Base-by-base conservation (phyloP, 2,329 filamentous ascomycete species). In the Neoscytalidium dimidiatum region DNA sequence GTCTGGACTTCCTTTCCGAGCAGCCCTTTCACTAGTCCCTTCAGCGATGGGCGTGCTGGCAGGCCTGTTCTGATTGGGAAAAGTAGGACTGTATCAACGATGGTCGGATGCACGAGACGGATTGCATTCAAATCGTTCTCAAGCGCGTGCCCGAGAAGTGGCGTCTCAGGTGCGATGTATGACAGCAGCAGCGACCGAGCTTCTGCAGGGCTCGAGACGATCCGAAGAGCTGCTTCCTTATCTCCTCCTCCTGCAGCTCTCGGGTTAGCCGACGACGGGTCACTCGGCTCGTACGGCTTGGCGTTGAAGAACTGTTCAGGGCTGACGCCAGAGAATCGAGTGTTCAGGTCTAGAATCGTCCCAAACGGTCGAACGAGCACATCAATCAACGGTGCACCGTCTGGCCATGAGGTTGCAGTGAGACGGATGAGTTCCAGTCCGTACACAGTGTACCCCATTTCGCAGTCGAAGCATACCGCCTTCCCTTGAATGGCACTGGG, bases 371-470 rank as follows among this genome's bases (percentile, higher is more conserved):
- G 86, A 7, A 98, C 94, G 0, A 98, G 85, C 0, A 97, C 84
- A 73, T 99, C 95, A 4, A 98, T 80, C 0, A 99, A 77, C 61
- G 85, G 84, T 61, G 88, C 85, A 21, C 92, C 91, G 8, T 84
- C 81, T 0, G 94, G 94, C 94, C 95, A 99, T 9, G 90, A 88
- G 3, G 94, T 90, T 4, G 92, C 94, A 0, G 95, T 98, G 3
- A 99, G 78, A 8, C 95, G 92, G 64, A 98, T 89, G 19, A 99
- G 84, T 76, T 99, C 95, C 68, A 98, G 81, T 0, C 96, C 95
- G 57, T 90, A 78, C 0, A 92, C 91, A 0, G 96, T 99, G 74
- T 96, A 98, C 4, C 92, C 92, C 95, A 99, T 99, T 75, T 99
- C 95, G 72, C 95, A 98, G 75, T 99, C 95, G 71, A 99, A 94